Evolutionary conservation across 441 rosid species (phyloP).

Genomic region (Gossypium lobatum): DNA sequence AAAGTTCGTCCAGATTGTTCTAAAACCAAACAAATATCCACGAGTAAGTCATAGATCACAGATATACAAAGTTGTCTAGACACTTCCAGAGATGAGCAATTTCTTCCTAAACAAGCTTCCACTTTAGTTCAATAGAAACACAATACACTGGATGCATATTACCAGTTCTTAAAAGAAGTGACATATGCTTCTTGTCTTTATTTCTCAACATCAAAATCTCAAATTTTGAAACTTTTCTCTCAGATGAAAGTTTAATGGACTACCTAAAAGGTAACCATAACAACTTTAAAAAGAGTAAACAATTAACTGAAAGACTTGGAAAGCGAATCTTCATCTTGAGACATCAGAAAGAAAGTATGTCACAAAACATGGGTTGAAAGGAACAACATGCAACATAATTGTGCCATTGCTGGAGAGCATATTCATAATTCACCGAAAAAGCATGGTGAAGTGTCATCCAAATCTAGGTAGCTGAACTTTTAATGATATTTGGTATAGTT

Average conservation of each 20-base stretch:
- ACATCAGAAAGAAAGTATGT: background rate
- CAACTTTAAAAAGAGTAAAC: background rate
- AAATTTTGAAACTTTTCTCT: background rate
- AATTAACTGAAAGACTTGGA: background rate
- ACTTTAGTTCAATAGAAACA: background rate
- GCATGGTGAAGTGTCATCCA: background rate
- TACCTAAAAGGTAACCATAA: background rate
- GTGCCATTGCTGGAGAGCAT: background rate
- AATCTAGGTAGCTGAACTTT: background rate
- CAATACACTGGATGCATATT: background rate
- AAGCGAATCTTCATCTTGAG: background rate
- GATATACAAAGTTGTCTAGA: background rate
- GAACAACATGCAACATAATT: background rate
- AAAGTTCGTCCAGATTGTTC: constrained; percentile 99
- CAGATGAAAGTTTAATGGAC: background rate
- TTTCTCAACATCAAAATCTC: background rate
- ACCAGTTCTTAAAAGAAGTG: background rate
- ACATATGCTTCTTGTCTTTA: background rate
- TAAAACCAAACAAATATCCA: constrained; percentile 38
- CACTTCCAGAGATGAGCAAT: background rate
- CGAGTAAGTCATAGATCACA: constrained; percentile 21
- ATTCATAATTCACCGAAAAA: background rate
- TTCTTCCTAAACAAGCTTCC: constrained; percentile 5
- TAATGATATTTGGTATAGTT: background rate
- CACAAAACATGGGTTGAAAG: background rate